phyloP scores from a whole-genome alignment of 2,329 filamentous ascomycete species.

The Fusarium pseudograminearum region DNA sequence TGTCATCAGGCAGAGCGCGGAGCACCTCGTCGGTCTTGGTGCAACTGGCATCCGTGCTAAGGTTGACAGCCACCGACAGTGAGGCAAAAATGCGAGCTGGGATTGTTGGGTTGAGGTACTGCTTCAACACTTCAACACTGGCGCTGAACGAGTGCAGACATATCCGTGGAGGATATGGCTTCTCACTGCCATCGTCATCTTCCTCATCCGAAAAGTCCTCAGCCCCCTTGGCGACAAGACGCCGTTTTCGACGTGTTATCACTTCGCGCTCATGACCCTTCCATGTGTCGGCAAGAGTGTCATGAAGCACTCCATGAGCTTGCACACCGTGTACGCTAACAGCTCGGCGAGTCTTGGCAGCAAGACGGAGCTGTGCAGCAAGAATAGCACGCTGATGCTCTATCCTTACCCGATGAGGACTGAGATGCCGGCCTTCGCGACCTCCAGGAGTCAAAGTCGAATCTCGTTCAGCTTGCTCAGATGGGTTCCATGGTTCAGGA shows the following conservation, averaged over 20 bases:
- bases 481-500: constrained; percentile 67
- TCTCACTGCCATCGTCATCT: constrained; percentile 50
- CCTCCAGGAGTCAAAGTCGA: constrained; percentile 72
- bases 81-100: constrained; percentile 87
- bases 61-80: constrained; percentile 87
- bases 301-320: constrained; percentile 77
- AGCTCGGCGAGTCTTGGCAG: constrained; percentile 73
- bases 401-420: constrained; percentile 74
- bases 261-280: constrained; percentile 75
- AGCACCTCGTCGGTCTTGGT: constrained; percentile 73
- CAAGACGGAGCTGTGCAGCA: constrained; percentile 75
- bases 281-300: constrained; percentile 74
- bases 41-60: constrained; percentile 63
- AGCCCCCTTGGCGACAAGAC: constrained; percentile 60
- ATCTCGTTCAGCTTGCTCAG: constrained; percentile 45
- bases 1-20: constrained; percentile 78
- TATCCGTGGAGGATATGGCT: constrained; percentile 85
- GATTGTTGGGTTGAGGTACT: constrained; percentile 79
- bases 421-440: constrained; percentile 75
- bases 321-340: constrained; percentile 81
- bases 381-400: constrained; percentile 77
- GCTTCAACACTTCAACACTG: constrained; percentile 76
- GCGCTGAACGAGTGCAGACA: constrained; percentile 96
- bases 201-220: constrained; percentile 59
- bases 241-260: constrained; percentile 69